Conservation (phyloP, 305 asterid species). For the Caryopteris hybrid region DNA sequence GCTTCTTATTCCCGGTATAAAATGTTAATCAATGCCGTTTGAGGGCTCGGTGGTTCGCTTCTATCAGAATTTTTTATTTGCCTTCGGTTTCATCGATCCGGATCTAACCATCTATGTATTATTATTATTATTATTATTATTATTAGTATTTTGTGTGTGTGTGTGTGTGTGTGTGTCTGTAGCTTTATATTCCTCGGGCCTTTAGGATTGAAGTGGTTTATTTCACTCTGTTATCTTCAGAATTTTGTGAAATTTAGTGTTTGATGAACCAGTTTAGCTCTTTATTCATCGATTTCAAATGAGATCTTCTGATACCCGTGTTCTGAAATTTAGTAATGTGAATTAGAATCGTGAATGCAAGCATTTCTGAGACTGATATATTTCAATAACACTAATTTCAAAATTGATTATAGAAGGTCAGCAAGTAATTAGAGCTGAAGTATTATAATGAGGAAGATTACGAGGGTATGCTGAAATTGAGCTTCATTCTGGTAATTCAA, state of each 20-base stretch:
- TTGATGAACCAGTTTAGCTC: not conserved
- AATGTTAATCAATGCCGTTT: not conserved
- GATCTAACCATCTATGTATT: not conserved
- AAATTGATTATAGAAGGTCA: not conserved
- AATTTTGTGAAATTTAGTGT: not conserved
- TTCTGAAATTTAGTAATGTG: not conserved
- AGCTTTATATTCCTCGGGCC: not conserved
- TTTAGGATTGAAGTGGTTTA: not conserved
- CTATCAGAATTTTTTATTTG: not conserved
- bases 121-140: too few relatives aligned
- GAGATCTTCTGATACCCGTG: not conserved
- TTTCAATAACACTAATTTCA: not conserved
- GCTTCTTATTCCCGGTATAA: slow-evolving; percentile 5
- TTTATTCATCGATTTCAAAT: slow-evolving; percentile 5
- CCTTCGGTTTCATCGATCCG: slow-evolving; percentile 17
- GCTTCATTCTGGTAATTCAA: not conserved
- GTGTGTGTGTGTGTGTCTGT: not conserved
- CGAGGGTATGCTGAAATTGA: slow-evolving; percentile 6
- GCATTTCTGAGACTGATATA: not conserved
- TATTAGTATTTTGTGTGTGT: not conserved
- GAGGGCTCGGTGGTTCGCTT: not conserved
- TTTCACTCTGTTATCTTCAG: not conserved
- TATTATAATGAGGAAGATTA: not conserved
- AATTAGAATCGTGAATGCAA: not conserved
- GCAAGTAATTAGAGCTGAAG: not conserved